Conservation (phyloP, 306 rosid species). For the Quercus robur region DNA sequence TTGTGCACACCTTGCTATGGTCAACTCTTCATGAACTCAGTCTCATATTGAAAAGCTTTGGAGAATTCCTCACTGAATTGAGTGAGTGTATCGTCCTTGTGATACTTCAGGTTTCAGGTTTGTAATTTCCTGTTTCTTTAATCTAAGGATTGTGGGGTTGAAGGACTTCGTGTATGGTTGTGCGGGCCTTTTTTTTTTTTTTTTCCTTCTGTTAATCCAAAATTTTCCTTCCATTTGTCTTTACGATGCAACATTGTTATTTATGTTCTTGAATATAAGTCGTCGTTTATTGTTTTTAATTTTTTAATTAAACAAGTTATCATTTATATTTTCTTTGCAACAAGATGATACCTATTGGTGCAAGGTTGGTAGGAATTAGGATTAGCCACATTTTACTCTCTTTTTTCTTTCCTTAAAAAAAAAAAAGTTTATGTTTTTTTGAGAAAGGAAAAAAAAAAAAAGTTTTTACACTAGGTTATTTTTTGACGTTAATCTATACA, state of each 20-base stretch:
- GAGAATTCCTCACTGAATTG: constrained; percentile 65
- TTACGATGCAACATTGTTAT: background rate
- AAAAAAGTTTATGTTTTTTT: background rate
- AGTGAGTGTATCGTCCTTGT: constrained; percentile 93
- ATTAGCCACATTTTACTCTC: background rate
- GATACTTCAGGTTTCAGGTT: constrained; percentile 95
- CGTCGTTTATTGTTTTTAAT: background rate
- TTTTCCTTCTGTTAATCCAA: background rate
- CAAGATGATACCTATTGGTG: background rate
- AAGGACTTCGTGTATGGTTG: background rate
- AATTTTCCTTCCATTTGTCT: background rate
- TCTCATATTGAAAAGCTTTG: constrained; percentile 80
- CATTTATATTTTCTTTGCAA: background rate
- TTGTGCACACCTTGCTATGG: constrained; percentile 91
- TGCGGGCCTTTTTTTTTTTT: background rate
- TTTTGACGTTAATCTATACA: no score
- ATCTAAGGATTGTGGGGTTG: background rate
- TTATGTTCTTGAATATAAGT: background rate
- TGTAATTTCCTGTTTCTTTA: constrained; percentile 24
- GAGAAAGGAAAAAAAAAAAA: no score
- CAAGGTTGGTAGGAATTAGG: background rate
- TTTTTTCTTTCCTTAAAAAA: background rate
- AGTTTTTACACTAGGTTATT: no score
- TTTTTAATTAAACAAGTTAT: background rate
- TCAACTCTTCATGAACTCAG: constrained; percentile 94